A percentile compares a stretch with the other conserved stretches of the same genome.
These are phyloP conservation scores for Rhodamnia argentea DNA, from an alignment of 345 rosid genomes.

Conservation along the genomic window DNA sequence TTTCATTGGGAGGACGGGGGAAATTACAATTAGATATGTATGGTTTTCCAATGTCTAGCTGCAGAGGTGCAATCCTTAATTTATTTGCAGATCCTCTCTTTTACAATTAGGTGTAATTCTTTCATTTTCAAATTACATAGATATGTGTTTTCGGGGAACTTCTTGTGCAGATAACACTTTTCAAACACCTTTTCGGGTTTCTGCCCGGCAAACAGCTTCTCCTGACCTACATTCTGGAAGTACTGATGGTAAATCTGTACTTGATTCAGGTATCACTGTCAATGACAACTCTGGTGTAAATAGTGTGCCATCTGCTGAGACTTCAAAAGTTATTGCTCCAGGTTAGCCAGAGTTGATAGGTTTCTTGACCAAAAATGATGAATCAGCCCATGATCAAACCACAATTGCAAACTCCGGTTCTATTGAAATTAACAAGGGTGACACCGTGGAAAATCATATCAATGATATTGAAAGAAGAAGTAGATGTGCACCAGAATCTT, in stretches of 20 bases:
- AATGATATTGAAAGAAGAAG: neutral
- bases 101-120: no score
- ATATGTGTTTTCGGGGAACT: no score
- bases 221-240: no score
- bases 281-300: neutral
- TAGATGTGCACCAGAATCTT: neutral
- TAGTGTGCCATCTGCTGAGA: neutral
- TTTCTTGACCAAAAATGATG: neutral
- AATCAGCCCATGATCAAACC: neutral
- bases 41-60: no score
- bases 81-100: no score
- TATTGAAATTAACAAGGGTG: neutral
- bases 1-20: no score
- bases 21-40: no score
- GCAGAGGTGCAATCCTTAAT: no score
- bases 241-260: neutral
- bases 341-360: neutral
- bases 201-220: no score
- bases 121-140: no score
- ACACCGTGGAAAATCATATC: neutral
- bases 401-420: neutral
- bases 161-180: no score
- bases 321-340: neutral
- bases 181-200: no score
- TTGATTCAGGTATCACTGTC: neutral